Evolutionary conservation across 2,329 filamentous ascomycete genomes (phyloP).

Genomic region (Immersiporthe knoxdaviesiana): DNA sequence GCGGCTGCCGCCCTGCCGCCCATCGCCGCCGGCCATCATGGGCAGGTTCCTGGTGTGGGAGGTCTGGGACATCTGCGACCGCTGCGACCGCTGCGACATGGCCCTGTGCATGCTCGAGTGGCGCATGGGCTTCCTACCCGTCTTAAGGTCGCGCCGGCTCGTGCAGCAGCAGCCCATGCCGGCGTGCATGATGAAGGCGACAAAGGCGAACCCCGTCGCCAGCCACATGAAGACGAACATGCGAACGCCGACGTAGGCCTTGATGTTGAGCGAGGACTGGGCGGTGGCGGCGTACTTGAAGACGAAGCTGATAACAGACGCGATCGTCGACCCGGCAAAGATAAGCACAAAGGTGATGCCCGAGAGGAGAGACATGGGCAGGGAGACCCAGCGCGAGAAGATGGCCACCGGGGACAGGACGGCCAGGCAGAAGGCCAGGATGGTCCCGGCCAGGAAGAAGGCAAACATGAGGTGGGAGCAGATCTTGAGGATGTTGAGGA

Average conservation of each 20-base stretch:
- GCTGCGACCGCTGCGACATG: slow-evolving; percentile 24
- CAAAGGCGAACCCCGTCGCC: slow-evolving; percentile 65
- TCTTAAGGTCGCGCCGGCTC: slow-evolving; percentile 55
- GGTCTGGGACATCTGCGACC: slow-evolving; percentile 37
- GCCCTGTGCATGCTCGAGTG: slow-evolving; percentile 29
- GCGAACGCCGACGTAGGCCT: slow-evolving; percentile 66
- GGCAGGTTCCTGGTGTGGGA: slow-evolving; percentile 14
- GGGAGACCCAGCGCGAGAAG: slow-evolving; percentile 60
- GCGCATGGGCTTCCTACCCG: slow-evolving; percentile 39
- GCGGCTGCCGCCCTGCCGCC: background rate
- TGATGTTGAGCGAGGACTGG: slow-evolving; percentile 76
- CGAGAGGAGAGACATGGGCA: slow-evolving; percentile 70
- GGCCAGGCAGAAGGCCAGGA: slow-evolving; percentile 74
- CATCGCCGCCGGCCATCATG: slow-evolving; percentile 12
- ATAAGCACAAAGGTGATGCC: slow-evolving; percentile 70
- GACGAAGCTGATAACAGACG: slow-evolving; percentile 81
- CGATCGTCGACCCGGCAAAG: slow-evolving; percentile 72
- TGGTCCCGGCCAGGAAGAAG: slow-evolving; percentile 74
- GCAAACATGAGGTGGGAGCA: slow-evolving; percentile 88
- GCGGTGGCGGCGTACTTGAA: slow-evolving; percentile 76
- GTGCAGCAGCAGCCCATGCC: slow-evolving; percentile 79
- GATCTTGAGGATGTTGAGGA: slow-evolving; percentile 73
- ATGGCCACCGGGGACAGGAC: slow-evolving; percentile 63
- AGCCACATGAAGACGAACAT: slow-evolving; percentile 95
- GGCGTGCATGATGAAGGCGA: slow-evolving; percentile 75